Base-by-base conservation (phyloP, 2,329 filamentous ascomycete genomes). In the Nakataea oryzae region DNA sequence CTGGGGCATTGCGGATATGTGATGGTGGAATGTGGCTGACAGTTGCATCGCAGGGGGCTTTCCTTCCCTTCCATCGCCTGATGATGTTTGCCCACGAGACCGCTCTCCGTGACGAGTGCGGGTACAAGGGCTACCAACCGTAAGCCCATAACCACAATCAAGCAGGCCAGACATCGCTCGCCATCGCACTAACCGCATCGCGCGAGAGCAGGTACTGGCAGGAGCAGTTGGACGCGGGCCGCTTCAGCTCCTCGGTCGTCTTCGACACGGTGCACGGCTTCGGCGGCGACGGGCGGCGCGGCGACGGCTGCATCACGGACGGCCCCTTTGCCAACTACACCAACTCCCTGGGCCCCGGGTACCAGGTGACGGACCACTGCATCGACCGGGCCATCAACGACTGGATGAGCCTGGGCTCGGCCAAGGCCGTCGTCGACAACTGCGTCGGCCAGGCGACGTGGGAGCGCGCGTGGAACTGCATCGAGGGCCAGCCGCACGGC, bases 41-140 rank as follows among this genome's bases (percentile, higher is more conserved):
- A 27, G 57, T 62, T 17, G 56, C 3, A 3, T 27, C 32, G 26
- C 32, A 68, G 65, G 69, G 68, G 26, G 62, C 65, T 1, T 73
- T 73, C 61, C 67, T 73, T 6, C 71, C 71, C 6, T 73, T 67
- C 63, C 71, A 72, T 60, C 63, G 71, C 21, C 65, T 69, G n/a
- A 64, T 69, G 50, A 63, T 73, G 65, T 58, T 65, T n/a, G 67
- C 69, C 9, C 70, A 72, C 57, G 71, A 72, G 62, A 61, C 50
- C 6, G 63, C 67, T 2, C 65, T 73, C 12, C 65, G 69, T 9
- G 60, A 63, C 12, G 67, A 70, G 57, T 72, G 71, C 63, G 67
- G 65, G 13, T 73, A 71, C 63, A 68, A 62, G 1, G 71, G 69
- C 11, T 64, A 63, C 29, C 70, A 72, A 54, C 68, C 69, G 57